Base-by-base conservation (phyloP, 306 rosid genomes). In the Ormosia emarginata region DNA sequence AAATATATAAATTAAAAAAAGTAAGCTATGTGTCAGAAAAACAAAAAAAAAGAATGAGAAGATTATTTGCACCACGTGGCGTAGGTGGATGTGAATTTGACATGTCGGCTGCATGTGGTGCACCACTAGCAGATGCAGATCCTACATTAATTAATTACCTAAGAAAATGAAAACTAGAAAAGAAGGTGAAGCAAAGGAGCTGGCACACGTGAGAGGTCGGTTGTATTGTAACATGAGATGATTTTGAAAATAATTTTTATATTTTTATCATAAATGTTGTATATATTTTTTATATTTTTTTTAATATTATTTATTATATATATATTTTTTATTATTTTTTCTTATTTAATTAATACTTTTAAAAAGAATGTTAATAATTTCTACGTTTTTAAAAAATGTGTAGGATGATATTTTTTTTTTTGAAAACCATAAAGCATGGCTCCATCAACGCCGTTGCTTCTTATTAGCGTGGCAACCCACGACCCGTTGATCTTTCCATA, bases 191-290 rank as follows among this genome's bases (percentile, higher is more conserved):
- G 34, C 2, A 50, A 7, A 34, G 5, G 43, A 43, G 78, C 50
- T 58, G 77, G 71, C 47, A 73, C 84, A 84, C 59, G 71, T 79
- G 84, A 56, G 61, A 29, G 74, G 67, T 17, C 78, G 84, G 83
- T 58, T 34, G 61, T 47, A 34, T 32, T 33, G 39, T 43, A 34
- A 34, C 62, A 18, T 50, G 62, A 36, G 66, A 40, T 43, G 24
- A 1, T n/a, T n/a, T n/a, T n/a, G n/a, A n/a, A n/a, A n/a, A n/a
- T n/a, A n/a, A n/a, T n/a, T n/a, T n/a, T n/a, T n/a, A n/a, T n/a
- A n/a, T n/a, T n/a, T n/a, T n/a, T n/a, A n/a, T n/a, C n/a, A n/a
- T n/a, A n/a, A n/a, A n/a, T n/a, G n/a, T n/a, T n/a, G n/a, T n/a
- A n/a, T n/a, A n/a, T n/a, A n/a, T n/a, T n/a, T n/a, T n/a, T n/a